phyloP scores from a whole-genome alignment of 352 stramenopile species.

The Hyaloperonospora arabidopsidis region DNA sequence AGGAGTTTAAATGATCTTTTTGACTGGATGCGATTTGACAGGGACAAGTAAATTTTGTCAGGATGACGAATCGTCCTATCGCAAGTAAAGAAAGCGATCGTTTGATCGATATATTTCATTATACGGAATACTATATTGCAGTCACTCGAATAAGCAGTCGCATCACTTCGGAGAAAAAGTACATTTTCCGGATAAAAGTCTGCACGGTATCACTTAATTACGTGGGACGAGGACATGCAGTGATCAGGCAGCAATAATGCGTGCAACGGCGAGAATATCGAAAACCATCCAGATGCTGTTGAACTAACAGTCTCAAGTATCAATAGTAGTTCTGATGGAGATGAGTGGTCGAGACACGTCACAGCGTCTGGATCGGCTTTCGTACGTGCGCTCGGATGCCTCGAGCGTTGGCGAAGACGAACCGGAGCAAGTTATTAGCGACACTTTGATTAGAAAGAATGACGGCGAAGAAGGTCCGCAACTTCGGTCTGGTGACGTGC shows the following conservation, averaged over 20 bases:
- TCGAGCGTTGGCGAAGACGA: conserved; percentile 7
- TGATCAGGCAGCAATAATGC: too few species aligned
- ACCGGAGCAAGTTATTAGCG: conserved; percentile 2
- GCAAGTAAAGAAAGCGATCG: too few species aligned
- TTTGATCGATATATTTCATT: too few species aligned
- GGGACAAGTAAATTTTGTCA: neutral
- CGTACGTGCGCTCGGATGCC: conserved; percentile 12
- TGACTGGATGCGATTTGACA: neutral
- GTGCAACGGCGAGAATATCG: too few species aligned
- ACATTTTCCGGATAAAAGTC: too few species aligned
- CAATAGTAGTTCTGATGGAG: conserved; percentile 5
- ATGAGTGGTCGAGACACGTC: conserved; percentile 3
- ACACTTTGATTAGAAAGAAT: conserved; percentile 10
- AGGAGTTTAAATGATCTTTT: neutral
- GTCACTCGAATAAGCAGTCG: neutral
- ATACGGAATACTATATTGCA: too few species aligned
- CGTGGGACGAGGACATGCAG: too few species aligned
- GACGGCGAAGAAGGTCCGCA: conserved; percentile 12
- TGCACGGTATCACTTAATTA: too few species aligned
- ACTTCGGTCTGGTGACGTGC: conserved; percentile 37
- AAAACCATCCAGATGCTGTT: too few species aligned
- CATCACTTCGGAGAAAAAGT: too few species aligned
- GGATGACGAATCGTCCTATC: too few species aligned
- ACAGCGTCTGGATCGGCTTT: conserved; percentile 20
- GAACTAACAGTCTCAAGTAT: too few species aligned